Evolutionary conservation across 306 rosid species (phyloP).

Genomic region (Clitoria ternatea): DNA sequence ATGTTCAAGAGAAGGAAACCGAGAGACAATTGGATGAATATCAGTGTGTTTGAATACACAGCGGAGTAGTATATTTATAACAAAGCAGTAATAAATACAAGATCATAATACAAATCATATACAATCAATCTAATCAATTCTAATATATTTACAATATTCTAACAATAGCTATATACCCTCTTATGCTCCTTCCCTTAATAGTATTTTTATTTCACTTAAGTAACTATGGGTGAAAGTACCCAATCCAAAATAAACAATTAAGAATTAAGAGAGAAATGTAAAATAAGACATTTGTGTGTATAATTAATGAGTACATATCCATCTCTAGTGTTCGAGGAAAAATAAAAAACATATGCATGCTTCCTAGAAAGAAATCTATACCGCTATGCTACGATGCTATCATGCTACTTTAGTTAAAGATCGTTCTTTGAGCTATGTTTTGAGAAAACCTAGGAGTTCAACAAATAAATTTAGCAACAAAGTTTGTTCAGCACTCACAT

Average conservation of each 20-base stretch:
- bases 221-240: background rate
- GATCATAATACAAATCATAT: too few relatives aligned
- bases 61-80: too few relatives aligned
- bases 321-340: background rate
- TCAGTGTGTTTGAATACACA: too few relatives aligned
- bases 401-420: background rate
- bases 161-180: background rate
- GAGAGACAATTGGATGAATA: too few relatives aligned
- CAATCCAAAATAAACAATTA: background rate
- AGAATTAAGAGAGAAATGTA: background rate
- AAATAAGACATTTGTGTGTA: background rate
- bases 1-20: too few relatives aligned
- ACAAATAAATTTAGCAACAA: conserved; percentile 14
- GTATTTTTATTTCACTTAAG: background rate
- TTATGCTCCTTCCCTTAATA: background rate
- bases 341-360: background rate
- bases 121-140: too few relatives aligned
- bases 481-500: conserved; percentile 51
- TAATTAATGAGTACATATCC: background rate
- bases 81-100: too few relatives aligned
- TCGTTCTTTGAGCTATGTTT: background rate
- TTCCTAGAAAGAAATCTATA: background rate
- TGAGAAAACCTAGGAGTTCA: background rate
- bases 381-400: background rate
- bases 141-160: too few relatives aligned